These are phyloP conservation scores for Nyctanthes arbortristis DNA, from an alignment of 257 asterid genomes.

Conservation along the genomic window DNA sequence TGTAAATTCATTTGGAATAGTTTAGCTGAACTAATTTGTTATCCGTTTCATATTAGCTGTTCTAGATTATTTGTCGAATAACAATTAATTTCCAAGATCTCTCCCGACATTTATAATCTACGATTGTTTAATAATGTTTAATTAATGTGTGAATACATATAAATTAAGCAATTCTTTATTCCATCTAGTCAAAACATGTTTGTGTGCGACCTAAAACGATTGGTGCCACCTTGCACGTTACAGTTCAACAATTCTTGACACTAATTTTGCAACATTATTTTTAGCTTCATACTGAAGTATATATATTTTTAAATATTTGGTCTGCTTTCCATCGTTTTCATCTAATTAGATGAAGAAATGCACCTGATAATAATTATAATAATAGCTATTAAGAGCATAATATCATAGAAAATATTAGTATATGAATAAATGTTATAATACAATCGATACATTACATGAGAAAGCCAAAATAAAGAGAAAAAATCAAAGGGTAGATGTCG, in stretches of 20 bases:
- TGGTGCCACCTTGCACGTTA: conserved; percentile 22
- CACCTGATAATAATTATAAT: too few species aligned
- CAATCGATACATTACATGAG: too few species aligned
- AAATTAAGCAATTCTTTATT: not conserved
- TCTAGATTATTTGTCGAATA: not conserved
- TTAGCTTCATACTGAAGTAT: not conserved
- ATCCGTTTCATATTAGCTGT: not conserved
- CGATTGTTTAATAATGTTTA: not conserved
- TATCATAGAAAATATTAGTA: not conserved
- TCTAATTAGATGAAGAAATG: not conserved
- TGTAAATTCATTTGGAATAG: too few species aligned
- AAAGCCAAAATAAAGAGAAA: too few species aligned
- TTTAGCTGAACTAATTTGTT: not conserved
- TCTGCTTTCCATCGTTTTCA: not conserved
- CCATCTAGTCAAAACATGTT: not conserved
- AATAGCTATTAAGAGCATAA: not conserved
- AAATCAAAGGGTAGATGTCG: too few species aligned
- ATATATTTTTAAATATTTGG: not conserved
- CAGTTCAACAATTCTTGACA: conserved; percentile 1
- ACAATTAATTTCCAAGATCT: not conserved
- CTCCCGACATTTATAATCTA: not conserved
- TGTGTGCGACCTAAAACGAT: not conserved
- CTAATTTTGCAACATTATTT: not conserved
- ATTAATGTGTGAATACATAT: not conserved
- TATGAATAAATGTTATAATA: not conserved